Base-by-base conservation (phyloP, 2,329 filamentous ascomycete species). In the Phialocephala sp. region DNA sequence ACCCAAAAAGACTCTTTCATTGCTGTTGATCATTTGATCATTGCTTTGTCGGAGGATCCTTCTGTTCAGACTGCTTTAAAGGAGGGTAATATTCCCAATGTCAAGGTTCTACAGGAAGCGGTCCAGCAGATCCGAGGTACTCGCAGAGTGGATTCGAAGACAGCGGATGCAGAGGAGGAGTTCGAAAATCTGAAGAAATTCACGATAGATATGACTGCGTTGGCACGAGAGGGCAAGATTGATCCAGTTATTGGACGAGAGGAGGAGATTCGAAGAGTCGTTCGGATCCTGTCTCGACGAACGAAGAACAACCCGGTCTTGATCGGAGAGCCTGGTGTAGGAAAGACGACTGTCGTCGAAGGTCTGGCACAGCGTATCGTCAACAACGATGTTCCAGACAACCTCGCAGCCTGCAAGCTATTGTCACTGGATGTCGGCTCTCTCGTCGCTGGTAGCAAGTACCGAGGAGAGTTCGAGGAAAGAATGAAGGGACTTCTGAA, bases 231-330 rank as follows among this genome's bases (percentile, higher is more conserved):
- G 81, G 96, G 96, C 77, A 98, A 98, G 81, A 94, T 98, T 65
- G 94, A 98, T 77, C 94, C 94, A 2, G 94, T 98, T 77, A 98
- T 98, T 80, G 94, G 94, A 50, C 88, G 94, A 80, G 94, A 98
- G 78, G 94, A 97, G 76, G 95, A 98, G 78, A 97, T 97, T 74
- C 86, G 94, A 75, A 86, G 94, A 75, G 94, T 97, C 27, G 88
- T 98, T 72, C 89, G 94, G 65, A 98, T 98, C 70, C 83, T 98
- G 68, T 97, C 93, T 41, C 87, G 95, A 77, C 87, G 94, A 76
- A 98, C 94, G 68, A 98, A 98, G 86, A 98, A 99, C 84, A 99
- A 99, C 80, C 95, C 95, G 1, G 94, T 98, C 58, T 87, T 99
- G 71, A 98, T 99, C 71, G 95, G 95, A 82, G 94, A 98, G 77